phyloP scores from a whole-genome alignment of 139 green algal species.

The Tetraselmis striata region DNA sequence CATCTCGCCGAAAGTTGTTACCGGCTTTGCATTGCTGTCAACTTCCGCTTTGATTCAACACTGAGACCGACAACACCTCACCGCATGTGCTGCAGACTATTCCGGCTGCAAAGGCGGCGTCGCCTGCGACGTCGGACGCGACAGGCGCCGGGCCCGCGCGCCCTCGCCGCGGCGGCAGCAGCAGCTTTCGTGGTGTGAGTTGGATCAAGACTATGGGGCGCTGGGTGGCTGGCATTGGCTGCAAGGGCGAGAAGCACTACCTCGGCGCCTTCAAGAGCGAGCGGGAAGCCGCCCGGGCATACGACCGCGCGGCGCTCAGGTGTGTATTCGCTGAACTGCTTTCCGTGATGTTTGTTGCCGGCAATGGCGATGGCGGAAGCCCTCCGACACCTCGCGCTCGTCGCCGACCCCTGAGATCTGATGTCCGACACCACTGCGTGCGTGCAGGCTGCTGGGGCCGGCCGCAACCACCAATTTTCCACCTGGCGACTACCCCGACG shows the following conservation, averaged over 20 bases:
- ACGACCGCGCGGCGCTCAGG: not conserved
- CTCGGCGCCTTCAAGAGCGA: not conserved
- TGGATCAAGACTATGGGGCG: not conserved
- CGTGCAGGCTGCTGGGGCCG: not conserved
- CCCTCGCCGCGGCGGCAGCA: too few species aligned
- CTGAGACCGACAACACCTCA: too few species aligned
- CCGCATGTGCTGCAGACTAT: too few species aligned
- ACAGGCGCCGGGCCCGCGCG: too few species aligned
- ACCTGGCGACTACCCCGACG: not conserved
- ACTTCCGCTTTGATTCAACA: too few species aligned
- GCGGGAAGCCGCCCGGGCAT: not conserved
- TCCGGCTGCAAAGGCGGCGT: too few species aligned
- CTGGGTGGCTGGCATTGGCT: not conserved
- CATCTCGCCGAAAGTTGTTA: too few species aligned
- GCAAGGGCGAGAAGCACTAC: not conserved
- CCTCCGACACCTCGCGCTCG: not conserved
- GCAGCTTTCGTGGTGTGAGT: not conserved
- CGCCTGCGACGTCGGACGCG: too few species aligned
- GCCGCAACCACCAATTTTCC: not conserved
- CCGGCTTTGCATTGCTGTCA: too few species aligned
- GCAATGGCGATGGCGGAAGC: not conserved
- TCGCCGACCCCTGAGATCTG: not conserved
- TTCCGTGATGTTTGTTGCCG: not conserved
- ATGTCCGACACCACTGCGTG: too few species aligned
- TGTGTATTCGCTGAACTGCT: not conserved